Percentiles rank a stretch among this genome's conserved stretches.
These are phyloP conservation scores for Arxiozyma slooffiae DNA, from an alignment of 1,139 yeast species.

Conservation along the genomic window DNA sequence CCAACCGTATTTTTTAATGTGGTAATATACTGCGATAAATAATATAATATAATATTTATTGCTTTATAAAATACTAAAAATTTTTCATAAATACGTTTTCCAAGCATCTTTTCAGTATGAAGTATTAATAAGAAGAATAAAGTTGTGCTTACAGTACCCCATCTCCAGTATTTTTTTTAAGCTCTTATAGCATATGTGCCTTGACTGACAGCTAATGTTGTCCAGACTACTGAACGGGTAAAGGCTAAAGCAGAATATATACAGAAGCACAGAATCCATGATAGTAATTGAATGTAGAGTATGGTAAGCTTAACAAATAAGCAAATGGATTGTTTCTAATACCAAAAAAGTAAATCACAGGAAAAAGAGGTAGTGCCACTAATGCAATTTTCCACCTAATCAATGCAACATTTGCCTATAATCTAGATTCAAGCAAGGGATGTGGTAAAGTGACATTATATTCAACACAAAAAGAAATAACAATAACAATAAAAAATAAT, in stretches of 20 bases:
- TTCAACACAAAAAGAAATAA: conserved; percentile 34
- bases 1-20: conserved; percentile 36
- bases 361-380: conserved; percentile 41
- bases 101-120: conserved; percentile 37
- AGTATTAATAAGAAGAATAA: conserved; percentile 36
- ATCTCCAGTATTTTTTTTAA: conserved; percentile 29
- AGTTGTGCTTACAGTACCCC: conserved; percentile 44
- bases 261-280: conserved; percentile 39
- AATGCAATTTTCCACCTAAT: conserved; percentile 49
- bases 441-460: conserved; percentile 34
- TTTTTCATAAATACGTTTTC: conserved; percentile 40
- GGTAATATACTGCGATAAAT: conserved; percentile 36
- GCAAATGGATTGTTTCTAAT: conserved; percentile 53
- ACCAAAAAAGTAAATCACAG: conserved; percentile 46
- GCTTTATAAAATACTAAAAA: conserved; percentile 34
- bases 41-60: conserved; percentile 32
- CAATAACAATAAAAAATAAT: conserved; percentile 33
- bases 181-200: conserved; percentile 23
- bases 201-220: conserved; percentile 30
- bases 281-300: conserved; percentile 38
- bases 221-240: conserved; percentile 46
- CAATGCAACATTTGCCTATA: conserved; percentile 34
- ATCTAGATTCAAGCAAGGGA: conserved; percentile 35
- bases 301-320: conserved; percentile 41
- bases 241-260: conserved; percentile 32